Percentiles rank a stretch among this genome's conserved stretches.
Evolutionary conservation across 345 rosid species (phyloP).

Genomic region (Hypericum perforatum): DNA sequence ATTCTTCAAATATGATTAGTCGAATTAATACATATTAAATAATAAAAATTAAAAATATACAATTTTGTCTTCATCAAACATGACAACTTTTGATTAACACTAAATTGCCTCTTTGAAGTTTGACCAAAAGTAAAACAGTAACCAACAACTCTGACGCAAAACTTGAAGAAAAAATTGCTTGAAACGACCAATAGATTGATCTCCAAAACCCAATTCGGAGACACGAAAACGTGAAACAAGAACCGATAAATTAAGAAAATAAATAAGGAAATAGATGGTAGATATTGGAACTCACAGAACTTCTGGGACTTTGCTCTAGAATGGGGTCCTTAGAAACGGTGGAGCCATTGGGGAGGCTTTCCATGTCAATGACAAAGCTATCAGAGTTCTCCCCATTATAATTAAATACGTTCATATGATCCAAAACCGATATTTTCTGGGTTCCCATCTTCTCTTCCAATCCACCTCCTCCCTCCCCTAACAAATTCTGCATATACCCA

Average conservation of each 20-base stretch:
- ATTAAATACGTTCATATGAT: slow-evolving; percentile 42
- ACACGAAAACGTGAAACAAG: background rate
- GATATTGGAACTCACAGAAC: slow-evolving; percentile 29
- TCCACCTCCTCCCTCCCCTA: no score
- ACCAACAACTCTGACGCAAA: no score
- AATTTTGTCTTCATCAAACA: no score
- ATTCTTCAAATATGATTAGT: no score
- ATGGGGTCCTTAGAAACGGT: slow-evolving; percentile 23
- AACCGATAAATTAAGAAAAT: background rate
- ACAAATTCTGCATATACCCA: no score
- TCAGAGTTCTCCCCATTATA: slow-evolving; percentile 37
- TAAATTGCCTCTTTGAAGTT: no score
- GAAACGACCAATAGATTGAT: background rate
- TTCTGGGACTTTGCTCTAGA: slow-evolving; percentile 29
- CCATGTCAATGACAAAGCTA: slow-evolving; percentile 63
- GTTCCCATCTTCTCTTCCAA: no score
- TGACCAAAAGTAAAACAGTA: no score
- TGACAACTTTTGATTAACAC: no score
- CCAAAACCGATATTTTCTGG: slow-evolving; percentile 19
- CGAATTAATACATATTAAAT: no score
- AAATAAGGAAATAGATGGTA: background rate
- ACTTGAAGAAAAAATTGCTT: no score
- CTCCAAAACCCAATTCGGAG: background rate
- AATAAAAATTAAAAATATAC: no score
- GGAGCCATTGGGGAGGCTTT: slow-evolving; percentile 33